Evolutionary conservation across 148 eudicot species (phyloP).

Genomic region (Polygonum aviculare): DNA sequence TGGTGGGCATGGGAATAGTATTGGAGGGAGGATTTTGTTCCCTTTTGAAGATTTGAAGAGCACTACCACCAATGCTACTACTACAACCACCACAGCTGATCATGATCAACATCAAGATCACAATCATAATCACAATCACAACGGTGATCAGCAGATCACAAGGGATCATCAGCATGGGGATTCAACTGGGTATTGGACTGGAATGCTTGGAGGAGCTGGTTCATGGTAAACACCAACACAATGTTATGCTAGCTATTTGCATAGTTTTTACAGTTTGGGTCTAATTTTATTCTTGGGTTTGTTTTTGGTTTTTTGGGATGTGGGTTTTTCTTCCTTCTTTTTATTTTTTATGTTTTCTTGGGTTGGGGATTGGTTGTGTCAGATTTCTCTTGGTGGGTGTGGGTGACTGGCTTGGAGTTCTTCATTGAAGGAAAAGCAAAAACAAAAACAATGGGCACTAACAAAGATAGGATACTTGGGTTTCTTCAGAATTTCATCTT

Average conservation of each 20-base stretch:
- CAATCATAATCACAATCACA: conserved; percentile 6
- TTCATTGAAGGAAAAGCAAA: conserved; percentile 3
- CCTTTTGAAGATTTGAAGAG: conserved; percentile 66
- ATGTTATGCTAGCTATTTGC: conserved; percentile 1
- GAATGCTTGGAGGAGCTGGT: conserved; percentile 55
- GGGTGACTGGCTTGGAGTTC: conserved; percentile 33
- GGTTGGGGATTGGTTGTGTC: conserved; percentile 6
- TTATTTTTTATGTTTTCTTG: conserved; percentile 1
- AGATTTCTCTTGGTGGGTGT: conserved; percentile 11
- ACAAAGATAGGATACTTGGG: conserved; percentile 33
- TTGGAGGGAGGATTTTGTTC: conserved; percentile 48
- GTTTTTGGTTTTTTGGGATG: background rate
- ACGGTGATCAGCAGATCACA: conserved; percentile 7
- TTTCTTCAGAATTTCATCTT: conserved; percentile 8
- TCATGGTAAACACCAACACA: conserved; percentile 44
- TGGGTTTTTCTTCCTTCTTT: background rate
- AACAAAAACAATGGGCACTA: conserved; percentile 12
- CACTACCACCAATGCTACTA: conserved; percentile 5
- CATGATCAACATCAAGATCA: conserved; percentile 8
- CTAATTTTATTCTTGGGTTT: conserved; percentile 4
- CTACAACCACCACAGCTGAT: conserved; percentile 22
- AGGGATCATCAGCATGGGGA: conserved; percentile 27
- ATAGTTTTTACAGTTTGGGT: conserved; percentile 11
- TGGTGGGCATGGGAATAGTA: conserved; percentile 6
- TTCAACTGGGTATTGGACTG: conserved; percentile 73